Evolutionary conservation across 306 rosid species (phyloP).

Genomic region (Astragalus membranaceus): DNA sequence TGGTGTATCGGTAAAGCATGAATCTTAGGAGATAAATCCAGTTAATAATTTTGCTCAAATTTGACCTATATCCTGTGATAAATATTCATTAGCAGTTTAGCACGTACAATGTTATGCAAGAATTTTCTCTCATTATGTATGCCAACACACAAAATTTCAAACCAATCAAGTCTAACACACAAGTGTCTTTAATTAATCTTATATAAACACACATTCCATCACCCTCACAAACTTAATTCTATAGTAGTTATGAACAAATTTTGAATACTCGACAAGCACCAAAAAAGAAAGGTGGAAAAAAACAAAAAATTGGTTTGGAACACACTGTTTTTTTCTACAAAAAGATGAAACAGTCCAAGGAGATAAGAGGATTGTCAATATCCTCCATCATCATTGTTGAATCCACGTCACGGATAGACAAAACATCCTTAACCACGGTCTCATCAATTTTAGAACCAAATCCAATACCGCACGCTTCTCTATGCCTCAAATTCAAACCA

Average conservation of each 20-base stretch:
- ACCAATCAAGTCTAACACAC: background rate
- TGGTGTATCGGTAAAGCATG: too few relatives aligned
- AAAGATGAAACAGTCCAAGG: slow-evolving; percentile 90
- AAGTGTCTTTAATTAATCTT: background rate
- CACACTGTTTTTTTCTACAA: slow-evolving; percentile 31
- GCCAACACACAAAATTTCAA: slow-evolving; percentile 5
- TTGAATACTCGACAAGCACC: background rate
- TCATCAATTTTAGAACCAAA: slow-evolving; percentile 60
- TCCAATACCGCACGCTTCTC: slow-evolving; percentile 30
- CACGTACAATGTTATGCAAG: too few relatives aligned
- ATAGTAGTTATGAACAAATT: slow-evolving; percentile 4
- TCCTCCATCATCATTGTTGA: slow-evolving; percentile 45
- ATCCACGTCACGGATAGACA: slow-evolving; percentile 29
- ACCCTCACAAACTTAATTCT: background rate
- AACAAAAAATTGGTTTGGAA: background rate
- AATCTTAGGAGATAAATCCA: too few relatives aligned
- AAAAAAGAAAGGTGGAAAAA: background rate
- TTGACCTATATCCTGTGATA: too few relatives aligned
- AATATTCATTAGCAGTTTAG: too few relatives aligned
- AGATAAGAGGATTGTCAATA: slow-evolving; percentile 70
- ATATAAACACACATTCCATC: background rate
- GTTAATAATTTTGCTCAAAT: too few relatives aligned
- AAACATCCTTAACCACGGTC: slow-evolving; percentile 43
- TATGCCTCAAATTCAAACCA: slow-evolving; percentile 43
- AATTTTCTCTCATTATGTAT: too few relatives aligned